Evolutionary conservation across 2,329 filamentous ascomycete species (phyloP), one percentile per base, ranked within the genome.

Genomic region (Curvularia verruculosa): DNA sequence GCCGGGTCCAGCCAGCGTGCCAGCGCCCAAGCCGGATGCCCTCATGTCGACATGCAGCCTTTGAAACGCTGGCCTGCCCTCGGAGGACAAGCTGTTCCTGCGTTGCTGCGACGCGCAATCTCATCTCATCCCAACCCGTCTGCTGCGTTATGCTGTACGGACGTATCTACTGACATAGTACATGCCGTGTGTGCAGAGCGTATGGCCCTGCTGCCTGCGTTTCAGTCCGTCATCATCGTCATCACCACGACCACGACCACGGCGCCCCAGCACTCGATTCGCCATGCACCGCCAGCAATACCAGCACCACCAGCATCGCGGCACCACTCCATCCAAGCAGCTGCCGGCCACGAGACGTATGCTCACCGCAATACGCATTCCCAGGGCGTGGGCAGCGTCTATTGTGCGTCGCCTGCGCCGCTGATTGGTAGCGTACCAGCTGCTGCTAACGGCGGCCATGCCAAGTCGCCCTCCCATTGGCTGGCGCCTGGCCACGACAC

Each of bases 311-410:
- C 28, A 29, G 5, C 28, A 29, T 3, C 28, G 9, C 28, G 28
- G 28, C 28, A 19, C 36, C 5, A 3, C n/a, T 39, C 36, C n/a
- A 12, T 40, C 18, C 10, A 21, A 21, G 37, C 37, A 40, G 37
- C 37, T 19, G 37, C 37, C n/a, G n/a, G 15, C 36, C 18, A 54
- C 51, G 54, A 6, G 55, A 56, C 53, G 52, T 43, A 44, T 64
- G 65, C 68, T 68, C 68, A 69, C 65, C 68, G 68, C 66, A 69
- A 63, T 37, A 63, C 62, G 51, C 54, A 53, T 59, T 60, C n/a
- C 56, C 58, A 63, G 62, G 55, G 59, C 46, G 41, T 48, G 59
- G 52, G 43, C 63, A 69, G 68, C 67, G 68, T 68, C 66, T 70
- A 61, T 62, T n/a, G 24, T 55, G 56, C 49, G 44, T 36, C 28